phyloP scores from a whole-genome alignment of 106 monocot species.

The Phalaenopsis equestris region DNA sequence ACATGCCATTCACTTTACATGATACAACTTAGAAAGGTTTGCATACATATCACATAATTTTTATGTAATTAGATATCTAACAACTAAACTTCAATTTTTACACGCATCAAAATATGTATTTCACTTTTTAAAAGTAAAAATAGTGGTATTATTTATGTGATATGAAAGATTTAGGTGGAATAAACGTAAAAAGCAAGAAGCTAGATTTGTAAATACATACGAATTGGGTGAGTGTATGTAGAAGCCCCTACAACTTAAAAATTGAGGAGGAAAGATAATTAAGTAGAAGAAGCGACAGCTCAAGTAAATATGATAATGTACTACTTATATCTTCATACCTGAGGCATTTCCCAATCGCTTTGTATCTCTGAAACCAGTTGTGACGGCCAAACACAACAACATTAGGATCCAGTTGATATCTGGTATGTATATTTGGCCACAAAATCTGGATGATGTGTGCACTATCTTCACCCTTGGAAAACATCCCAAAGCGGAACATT shows the following conservation, averaged over 20 bases:
- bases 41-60: too few species aligned
- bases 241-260: neutral
- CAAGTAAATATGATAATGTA: neutral
- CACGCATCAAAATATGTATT: too few species aligned
- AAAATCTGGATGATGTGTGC: slow-evolving; percentile 68
- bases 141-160: too few species aligned
- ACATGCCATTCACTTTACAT: too few species aligned
- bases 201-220: too few species aligned
- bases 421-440: slow-evolving; percentile 87
- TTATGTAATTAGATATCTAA: too few species aligned
- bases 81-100: too few species aligned
- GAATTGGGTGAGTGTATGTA: too few species aligned
- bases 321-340: slow-evolving; percentile 35
- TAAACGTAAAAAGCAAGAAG: too few species aligned
- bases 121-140: too few species aligned
- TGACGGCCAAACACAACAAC: slow-evolving; percentile 73
- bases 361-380: slow-evolving; percentile 76
- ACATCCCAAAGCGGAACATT: slow-evolving; percentile 67
- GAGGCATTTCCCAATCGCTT: slow-evolving; percentile 84
- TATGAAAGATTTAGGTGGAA: too few species aligned
- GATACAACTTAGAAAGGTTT: too few species aligned
- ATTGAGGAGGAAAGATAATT: neutral
- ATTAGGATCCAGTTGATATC: slow-evolving; percentile 90
- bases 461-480: slow-evolving; percentile 83
- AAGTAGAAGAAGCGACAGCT: neutral